Conservation (phyloP, 2,329 filamentous ascomycete genomes). For the Penicillium sp. region DNA sequence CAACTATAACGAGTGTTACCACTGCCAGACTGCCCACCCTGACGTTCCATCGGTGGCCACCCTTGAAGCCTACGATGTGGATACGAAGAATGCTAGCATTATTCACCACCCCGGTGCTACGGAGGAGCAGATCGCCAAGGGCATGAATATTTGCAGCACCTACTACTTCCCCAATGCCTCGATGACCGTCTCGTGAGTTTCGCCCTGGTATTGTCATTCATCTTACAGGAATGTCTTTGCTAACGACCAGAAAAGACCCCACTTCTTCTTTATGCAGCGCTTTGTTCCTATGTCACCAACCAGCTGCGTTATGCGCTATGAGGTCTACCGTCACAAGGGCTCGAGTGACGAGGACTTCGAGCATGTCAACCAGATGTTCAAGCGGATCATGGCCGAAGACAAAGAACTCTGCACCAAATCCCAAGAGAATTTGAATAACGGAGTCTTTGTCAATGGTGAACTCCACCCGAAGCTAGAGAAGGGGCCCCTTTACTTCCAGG, state of each 20-base stretch:
- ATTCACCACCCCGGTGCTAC: slow-evolving; percentile 48
- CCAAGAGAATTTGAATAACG: slow-evolving; percentile 61
- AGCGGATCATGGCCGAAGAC: slow-evolving; percentile 64
- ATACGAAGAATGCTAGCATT: slow-evolving; percentile 50
- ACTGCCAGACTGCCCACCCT: slow-evolving; percentile 33
- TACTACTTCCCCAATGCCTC: slow-evolving; percentile 39
- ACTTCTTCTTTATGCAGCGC: slow-evolving; percentile 64
- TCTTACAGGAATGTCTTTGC: background rate
- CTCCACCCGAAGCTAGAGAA: slow-evolving; percentile 61
- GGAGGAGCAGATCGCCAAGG: slow-evolving; percentile 49
- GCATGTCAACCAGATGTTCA: slow-evolving; percentile 59
- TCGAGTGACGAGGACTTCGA: slow-evolving; percentile 60
- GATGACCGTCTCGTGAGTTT: slow-evolving; percentile 33
- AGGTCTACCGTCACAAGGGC: slow-evolving; percentile 63
- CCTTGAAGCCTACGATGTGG: slow-evolving; percentile 44
- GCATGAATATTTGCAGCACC: slow-evolving; percentile 40
- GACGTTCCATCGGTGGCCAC: slow-evolving; percentile 46
- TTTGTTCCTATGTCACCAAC: slow-evolving; percentile 58
- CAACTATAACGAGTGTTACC: slow-evolving; percentile 55
- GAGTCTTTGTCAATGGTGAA: slow-evolving; percentile 62
- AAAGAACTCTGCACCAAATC: slow-evolving; percentile 60
- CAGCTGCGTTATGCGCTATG: slow-evolving; percentile 59
- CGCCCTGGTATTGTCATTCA: background rate
- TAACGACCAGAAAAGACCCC: slow-evolving; percentile 37
- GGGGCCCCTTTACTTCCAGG: slow-evolving; percentile 58